phyloP scores from a whole-genome alignment of 2,329 filamentous ascomycete genomes.

The Bipolaris oryzae region DNA sequence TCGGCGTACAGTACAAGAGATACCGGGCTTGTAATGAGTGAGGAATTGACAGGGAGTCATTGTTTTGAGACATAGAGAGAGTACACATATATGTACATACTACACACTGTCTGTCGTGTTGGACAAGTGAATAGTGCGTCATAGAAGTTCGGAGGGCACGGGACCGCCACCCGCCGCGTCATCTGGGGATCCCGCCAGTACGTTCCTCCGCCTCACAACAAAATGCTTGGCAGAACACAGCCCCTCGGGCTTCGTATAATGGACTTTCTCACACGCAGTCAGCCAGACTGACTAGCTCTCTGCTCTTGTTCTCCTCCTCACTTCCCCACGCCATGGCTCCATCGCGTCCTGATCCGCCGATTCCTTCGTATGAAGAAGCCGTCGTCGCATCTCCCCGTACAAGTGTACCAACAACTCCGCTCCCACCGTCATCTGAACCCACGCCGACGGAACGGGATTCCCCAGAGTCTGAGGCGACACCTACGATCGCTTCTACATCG shows the following conservation, averaged over 20 bases:
- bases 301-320: not conserved
- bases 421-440: slow-evolving; percentile 1
- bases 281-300: slow-evolving; percentile 1
- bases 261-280: not conserved
- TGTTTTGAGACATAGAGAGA: not conserved
- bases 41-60: not conserved
- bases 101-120: not conserved
- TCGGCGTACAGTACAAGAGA: not conserved
- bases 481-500: not conserved
- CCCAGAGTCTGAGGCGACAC: not conserved
- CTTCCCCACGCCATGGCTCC: slow-evolving; percentile 7
- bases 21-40: too few relatives aligned
- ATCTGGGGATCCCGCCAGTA: slow-evolving; percentile 4
- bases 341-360: slow-evolving; percentile 8
- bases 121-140: not conserved
- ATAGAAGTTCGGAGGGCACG: not conserved
- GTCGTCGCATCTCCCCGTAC: slow-evolving; percentile 7
- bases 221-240: slow-evolving; percentile 11
- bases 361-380: slow-evolving; percentile 29
- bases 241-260: not conserved
- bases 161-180: slow-evolving; percentile 3
- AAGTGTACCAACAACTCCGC: not conserved
- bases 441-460: not conserved
- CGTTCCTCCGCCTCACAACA: slow-evolving; percentile 2
- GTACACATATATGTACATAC: not conserved